Conservation (phyloP, 73 alveolate species). For the Symbiodinium pilosum region DNA sequence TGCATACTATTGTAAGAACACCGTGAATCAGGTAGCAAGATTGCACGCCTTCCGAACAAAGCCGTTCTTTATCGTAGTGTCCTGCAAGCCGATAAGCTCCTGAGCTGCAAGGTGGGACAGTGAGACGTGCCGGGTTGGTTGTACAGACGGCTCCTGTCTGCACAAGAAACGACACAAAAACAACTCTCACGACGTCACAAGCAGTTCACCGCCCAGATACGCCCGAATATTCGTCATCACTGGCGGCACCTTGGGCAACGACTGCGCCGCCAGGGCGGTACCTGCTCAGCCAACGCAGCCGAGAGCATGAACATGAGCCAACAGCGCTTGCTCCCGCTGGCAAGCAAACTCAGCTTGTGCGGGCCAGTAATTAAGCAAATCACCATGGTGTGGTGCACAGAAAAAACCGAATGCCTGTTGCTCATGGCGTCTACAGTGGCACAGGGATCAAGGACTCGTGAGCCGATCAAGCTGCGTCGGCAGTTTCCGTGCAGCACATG, state of each 20-base stretch:
- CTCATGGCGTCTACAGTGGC: not conserved
- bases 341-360: no score
- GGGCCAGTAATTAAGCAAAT: no score
- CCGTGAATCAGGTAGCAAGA: no score
- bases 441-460: not conserved
- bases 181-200: not conserved
- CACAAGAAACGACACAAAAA: not conserved
- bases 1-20: no score
- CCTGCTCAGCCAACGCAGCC: not conserved
- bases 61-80: constrained; percentile 14
- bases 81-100: constrained; percentile 39
- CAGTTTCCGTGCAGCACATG: no score
- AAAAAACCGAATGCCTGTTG: not conserved
- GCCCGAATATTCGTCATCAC: no score
- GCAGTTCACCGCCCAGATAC: not conserved
- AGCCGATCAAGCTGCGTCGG: not conserved
- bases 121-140: no score
- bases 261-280: not conserved
- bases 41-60: constrained; percentile 30
- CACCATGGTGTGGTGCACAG: not conserved
- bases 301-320: no score
- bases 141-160: not conserved
- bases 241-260: not conserved
- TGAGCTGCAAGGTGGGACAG: not conserved
- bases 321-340: no score